Base-by-base conservation (phyloP, 257 asterid genomes). In the Solanum lycopersicoides region DNA sequence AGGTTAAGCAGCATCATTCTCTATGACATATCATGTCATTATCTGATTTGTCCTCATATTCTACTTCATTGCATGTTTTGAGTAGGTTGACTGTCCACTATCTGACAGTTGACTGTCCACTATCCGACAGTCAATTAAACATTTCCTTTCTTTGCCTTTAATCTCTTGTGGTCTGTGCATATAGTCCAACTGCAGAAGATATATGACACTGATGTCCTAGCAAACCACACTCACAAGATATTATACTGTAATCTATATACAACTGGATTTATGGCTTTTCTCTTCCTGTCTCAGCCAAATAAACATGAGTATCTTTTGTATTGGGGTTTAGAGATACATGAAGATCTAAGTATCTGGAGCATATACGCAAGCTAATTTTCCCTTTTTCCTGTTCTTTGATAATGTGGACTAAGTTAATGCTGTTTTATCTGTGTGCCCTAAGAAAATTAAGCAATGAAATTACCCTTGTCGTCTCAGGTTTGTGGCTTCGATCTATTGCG, bases 401-500 rank as follows among this genome's bases (percentile, higher is more conserved):
- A 18, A 23, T 45, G 84, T 45, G 28, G 41, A 44, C 9, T 79
- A 79, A 79, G 35, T 45, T 79, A 79, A 28, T 10, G 6, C 37
- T 16, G 65, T 44, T 77, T 77, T 44, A 28, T 44, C 25, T 32
- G 21, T 41, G 59, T 76, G 83, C 83, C 35, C 39, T 77, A 10
- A 44, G 65, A 76, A n/a, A 76, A 77, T 10, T 28, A 80, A 80
- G 42, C 69, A 80, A 47, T 11, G 85, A 80, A 47, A 80, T 47
- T 47, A 80, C 84, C 66, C 28, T 80, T 50, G 30, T 72, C 20
- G 66, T 90, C 88, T 86, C 99, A 97, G 99, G 99, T 97, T 89
- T 97, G 99, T 92, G 99, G 99, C 76, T 97, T 97, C 88, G 99
- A 97, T 92, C 98, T 97, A 88, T 93, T 97, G 93, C 98, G 99